Evolutionary conservation across 495 filamentous ascomycete species (phyloP).

Genomic region (Cladorrhinum samala): DNA sequence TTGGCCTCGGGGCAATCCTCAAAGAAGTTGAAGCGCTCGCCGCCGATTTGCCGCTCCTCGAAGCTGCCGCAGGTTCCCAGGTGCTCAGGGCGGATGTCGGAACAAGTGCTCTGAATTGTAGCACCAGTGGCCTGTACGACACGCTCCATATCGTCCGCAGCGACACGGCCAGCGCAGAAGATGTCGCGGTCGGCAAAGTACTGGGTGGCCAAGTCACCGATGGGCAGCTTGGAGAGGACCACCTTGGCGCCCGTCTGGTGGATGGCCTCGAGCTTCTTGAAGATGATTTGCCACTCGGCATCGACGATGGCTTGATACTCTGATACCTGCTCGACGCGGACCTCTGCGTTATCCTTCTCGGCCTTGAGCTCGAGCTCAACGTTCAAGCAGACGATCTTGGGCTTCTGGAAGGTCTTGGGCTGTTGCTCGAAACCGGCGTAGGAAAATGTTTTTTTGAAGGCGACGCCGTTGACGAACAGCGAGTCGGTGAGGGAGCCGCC

Average conservation of each 20-base stretch:
- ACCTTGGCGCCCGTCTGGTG: constrained; percentile 93
- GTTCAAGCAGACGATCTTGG: constrained; percentile 92
- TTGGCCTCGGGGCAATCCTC: constrained; percentile 90
- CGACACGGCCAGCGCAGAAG: constrained; percentile 94
- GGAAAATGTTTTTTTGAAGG: constrained; percentile 99
- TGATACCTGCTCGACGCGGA: constrained; percentile 94
- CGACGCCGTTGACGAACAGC: constrained; percentile 94
- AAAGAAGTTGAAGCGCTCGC: constrained; percentile 97
- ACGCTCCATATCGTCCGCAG: constrained; percentile 90
- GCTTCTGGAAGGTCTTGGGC: constrained; percentile 88
- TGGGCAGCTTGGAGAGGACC: constrained; percentile 92
- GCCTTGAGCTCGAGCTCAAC: constrained; percentile 96
- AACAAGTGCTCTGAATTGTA: constrained; percentile 90
- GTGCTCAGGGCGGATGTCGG: constrained; percentile 83
- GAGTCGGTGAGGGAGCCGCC: constrained; percentile 96
- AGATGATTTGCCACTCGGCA: constrained; percentile 99
- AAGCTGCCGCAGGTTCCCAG: constrained; percentile 86
- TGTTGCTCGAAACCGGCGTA: constrained; percentile 99
- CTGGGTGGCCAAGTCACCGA: constrained; percentile 96
- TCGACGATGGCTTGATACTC: constrained; percentile 99
- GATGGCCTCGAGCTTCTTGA: constrained; percentile 93
- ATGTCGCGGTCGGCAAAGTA: constrained; percentile 97
- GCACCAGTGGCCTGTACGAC: constrained; percentile 92
- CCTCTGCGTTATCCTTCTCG: constrained; percentile 98
- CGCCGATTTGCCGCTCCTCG: constrained; percentile 94